Conservation (phyloP, 768 basidiomycete species). For the Panellus pusillus region DNA sequence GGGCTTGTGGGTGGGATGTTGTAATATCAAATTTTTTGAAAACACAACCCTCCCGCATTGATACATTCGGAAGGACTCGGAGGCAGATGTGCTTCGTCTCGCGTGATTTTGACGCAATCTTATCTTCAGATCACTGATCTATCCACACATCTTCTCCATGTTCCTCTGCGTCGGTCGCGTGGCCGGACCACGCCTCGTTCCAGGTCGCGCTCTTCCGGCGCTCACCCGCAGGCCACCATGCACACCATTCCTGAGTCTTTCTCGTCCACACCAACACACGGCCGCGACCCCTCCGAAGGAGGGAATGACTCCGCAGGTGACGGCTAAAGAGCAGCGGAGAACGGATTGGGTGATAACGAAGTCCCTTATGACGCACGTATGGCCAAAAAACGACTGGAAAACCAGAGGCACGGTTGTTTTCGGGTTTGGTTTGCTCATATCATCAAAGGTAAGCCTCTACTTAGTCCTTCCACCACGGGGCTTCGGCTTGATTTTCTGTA, state of each 20-base stretch:
- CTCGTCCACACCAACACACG: slow-evolving; percentile 13
- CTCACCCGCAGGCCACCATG: background rate
- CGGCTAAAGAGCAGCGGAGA: slow-evolving; percentile 48
- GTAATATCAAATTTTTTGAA: slow-evolving; percentile 28
- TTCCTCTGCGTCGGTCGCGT: too few relatives aligned
- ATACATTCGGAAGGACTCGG: too few relatives aligned
- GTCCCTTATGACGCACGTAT: slow-evolving; percentile 82
- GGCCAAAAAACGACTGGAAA: slow-evolving; percentile 85
- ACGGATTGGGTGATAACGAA: slow-evolving; percentile 89
- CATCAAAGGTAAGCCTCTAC: slow-evolving; percentile 70
- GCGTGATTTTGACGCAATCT: too few relatives aligned
- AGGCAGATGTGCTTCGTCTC: too few relatives aligned
- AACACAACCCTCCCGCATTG: too few relatives aligned
- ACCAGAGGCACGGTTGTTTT: slow-evolving; percentile 80
- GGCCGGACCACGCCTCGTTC: too few relatives aligned
- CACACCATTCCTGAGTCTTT: background rate
- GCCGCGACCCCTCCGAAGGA: slow-evolving; percentile 9
- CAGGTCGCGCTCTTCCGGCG: background rate
- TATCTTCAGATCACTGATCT: too few relatives aligned
- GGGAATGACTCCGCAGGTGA: background rate
- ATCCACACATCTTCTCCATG: background rate
- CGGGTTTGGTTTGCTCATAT: slow-evolving; percentile 77
- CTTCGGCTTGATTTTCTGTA: slow-evolving; percentile 28
- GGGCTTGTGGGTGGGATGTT: slow-evolving; percentile 70
- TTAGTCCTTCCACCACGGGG: background rate